phyloP scores from a whole-genome alignment of 129 eudicot species.

The carrot (Daucus carota) region DH1_v3.0 NC_030382.2:39849501-39850000 shows the following conservation, averaged over 20 bases:
- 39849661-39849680: neutral
- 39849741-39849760: neutral
- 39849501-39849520: too few species aligned
- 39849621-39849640: neutral
- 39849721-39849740: neutral
- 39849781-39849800: neutral
- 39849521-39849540: neutral
- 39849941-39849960: slow-evolving; percentile 33
- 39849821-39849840: neutral
- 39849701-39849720: slow-evolving; percentile 9
- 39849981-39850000: neutral
- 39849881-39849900: slow-evolving; percentile 23
- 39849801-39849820: slow-evolving; percentile 4
- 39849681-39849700: neutral
- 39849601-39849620: slow-evolving; percentile 5
- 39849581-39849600: slow-evolving; percentile 2
- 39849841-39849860: slow-evolving; percentile 19
- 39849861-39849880: slow-evolving; percentile 24
- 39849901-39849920: slow-evolving; percentile 13
- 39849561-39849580: neutral
- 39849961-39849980: slow-evolving; percentile 32
- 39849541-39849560: neutral
- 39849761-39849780: neutral
- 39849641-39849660: slow-evolving; percentile 12
- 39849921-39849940: slow-evolving; percentile 25